Percentiles rank a stretch among this genome's conserved stretches.
Conservation (phyloP, 2,329 filamentous ascomycete species). For the Aspergillus fumigatiaffinis region DNA sequence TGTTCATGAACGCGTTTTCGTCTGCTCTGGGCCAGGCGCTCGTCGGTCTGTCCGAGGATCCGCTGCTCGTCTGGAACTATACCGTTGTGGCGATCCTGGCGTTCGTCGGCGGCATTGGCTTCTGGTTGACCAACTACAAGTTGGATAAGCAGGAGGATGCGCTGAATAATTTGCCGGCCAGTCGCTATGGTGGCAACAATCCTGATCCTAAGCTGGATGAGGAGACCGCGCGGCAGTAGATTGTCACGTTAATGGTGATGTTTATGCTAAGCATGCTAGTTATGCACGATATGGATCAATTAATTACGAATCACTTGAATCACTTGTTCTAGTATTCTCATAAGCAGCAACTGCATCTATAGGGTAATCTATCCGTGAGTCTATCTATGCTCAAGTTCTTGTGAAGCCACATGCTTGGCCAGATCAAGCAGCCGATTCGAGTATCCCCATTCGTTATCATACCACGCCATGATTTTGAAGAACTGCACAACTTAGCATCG, state of each 20-base stretch:
- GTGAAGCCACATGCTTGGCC: slow-evolving; percentile 19
- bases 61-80: slow-evolving; percentile 70
- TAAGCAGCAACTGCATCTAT: no score
- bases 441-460: slow-evolving; percentile 97
- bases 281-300: no score
- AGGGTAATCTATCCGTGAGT: no score
- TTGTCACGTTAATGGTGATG: no score
- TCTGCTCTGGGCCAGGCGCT: slow-evolving; percentile 68
- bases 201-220: slow-evolving; percentile 7
- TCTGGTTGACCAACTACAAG: slow-evolving; percentile 66
- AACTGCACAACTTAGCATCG: slow-evolving; percentile 63
- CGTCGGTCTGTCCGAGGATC: slow-evolving; percentile 58
- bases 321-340: no score
- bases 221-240: slow-evolving; percentile 6
- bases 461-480: slow-evolving; percentile 91
- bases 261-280: no score
- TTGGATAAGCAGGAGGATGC: slow-evolving; percentile 65
- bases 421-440: slow-evolving; percentile 80
- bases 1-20: slow-evolving; percentile 68
- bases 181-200: slow-evolving; percentile 9
- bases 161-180: slow-evolving; percentile 49
- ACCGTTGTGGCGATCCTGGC: slow-evolving; percentile 59
- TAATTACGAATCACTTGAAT: no score
- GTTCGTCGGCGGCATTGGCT: slow-evolving; percentile 57
- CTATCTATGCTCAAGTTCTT: slow-evolving; percentile 14